Percentiles rank a stretch among this genome's conserved stretches.
Evolutionary conservation across 192 early-diverging fungal genomes (phyloP).

Genomic region (Dissophora ornata): DNA sequence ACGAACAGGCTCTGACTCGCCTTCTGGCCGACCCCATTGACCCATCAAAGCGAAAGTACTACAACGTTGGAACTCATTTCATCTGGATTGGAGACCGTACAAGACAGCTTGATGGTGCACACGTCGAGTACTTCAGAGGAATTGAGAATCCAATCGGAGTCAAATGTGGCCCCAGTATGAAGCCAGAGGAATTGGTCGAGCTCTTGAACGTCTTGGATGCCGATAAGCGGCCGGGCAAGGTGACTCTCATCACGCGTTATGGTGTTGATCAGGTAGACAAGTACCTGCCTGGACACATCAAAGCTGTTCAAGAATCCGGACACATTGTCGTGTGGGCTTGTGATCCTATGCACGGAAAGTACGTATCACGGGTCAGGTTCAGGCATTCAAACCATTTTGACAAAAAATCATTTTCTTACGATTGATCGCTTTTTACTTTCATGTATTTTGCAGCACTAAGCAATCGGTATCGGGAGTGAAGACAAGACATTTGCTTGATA

Average conservation of each 20-base stretch:
- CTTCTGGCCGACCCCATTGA: conserved; percentile 58
- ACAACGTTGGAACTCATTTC: conserved; percentile 96
- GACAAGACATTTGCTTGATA: conserved; percentile 91
- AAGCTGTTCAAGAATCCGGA: conserved; percentile 85
- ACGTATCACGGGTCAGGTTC: conserved; percentile 12
- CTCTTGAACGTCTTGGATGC: conserved; percentile 92
- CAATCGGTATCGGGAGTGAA: conserved; percentile 84
- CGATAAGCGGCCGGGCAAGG: conserved; percentile 85
- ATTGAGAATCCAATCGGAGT: conserved; percentile 97
- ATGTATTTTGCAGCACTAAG: conserved; percentile 70
- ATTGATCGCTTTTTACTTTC: too few species aligned
- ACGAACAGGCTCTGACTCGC: conserved; percentile 89
- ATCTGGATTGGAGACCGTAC: conserved; percentile 99
- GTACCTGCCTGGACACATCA: conserved; percentile 88
- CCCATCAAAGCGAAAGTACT: conserved; percentile 71
- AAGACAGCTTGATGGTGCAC: conserved; percentile 92
- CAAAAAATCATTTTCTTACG: too few species aligned
- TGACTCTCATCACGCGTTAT: conserved; percentile 96
- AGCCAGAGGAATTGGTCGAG: conserved; percentile 84
- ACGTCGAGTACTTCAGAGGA: conserved; percentile 98
- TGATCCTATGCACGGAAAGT: conserved; percentile 99
- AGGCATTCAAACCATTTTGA: neutral
- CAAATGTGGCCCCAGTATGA: conserved; percentile 94
- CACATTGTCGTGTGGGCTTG: conserved; percentile 96
- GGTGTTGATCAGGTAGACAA: conserved; percentile 88